phyloP scores from a whole-genome alignment of 179 eudicot genomes.

The Heliamphora pulchella region DNA sequence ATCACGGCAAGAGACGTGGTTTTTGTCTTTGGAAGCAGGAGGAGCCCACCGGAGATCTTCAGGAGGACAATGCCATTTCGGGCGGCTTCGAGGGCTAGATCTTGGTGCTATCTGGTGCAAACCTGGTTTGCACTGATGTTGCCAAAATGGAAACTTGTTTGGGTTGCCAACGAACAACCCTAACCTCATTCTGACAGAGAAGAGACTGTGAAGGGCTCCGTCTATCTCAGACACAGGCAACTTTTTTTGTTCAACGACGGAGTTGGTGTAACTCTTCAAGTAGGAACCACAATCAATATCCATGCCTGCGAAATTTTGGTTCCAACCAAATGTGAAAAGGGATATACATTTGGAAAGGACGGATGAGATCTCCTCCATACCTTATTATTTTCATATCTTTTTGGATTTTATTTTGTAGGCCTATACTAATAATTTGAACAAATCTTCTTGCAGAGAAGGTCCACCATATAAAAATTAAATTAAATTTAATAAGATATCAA shows the following conservation, averaged over 20 bases:
- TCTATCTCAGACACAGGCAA: slow-evolving; percentile 46
- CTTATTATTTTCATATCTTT: too few relatives aligned
- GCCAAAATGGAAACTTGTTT: slow-evolving; percentile 32
- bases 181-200: slow-evolving; percentile 68
- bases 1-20: slow-evolving; percentile 63
- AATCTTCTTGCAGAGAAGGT: too few relatives aligned
- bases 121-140: slow-evolving; percentile 47
- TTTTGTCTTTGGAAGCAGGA: slow-evolving; percentile 51
- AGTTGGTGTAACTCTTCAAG: slow-evolving; percentile 62
- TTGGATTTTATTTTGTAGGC: too few relatives aligned
- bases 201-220: slow-evolving; percentile 80
- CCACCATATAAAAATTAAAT: too few relatives aligned
- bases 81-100: slow-evolving; percentile 76
- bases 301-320: slow-evolving; percentile 49
- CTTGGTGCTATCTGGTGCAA: slow-evolving; percentile 48
- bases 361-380: too few relatives aligned
- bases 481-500: too few relatives aligned
- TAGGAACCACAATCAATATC: slow-evolving; percentile 78
- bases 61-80: slow-evolving; percentile 70
- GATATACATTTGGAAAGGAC: too few relatives aligned
- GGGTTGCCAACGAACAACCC: slow-evolving; percentile 80
- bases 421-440: too few relatives aligned
- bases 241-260: slow-evolving; percentile 59
- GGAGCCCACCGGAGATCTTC: slow-evolving; percentile 53
- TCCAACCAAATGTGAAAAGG: background rate